Conservation (phyloP, 768 basidiomycete genomes). For the Pseudohyphozyma bogoriensis region DNA sequence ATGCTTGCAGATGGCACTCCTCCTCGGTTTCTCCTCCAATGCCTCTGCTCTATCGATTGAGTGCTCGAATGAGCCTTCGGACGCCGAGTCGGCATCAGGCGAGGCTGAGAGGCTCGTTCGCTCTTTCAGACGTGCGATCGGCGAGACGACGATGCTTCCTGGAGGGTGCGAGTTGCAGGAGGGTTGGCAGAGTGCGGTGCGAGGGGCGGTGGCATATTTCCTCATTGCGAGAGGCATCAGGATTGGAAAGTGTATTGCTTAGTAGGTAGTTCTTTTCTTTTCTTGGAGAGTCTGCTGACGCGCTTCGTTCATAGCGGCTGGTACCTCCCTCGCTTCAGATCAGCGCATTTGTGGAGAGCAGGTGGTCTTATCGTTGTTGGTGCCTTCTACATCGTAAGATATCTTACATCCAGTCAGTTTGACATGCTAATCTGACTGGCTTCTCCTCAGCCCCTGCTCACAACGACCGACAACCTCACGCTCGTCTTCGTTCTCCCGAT, state of each 20-base stretch:
- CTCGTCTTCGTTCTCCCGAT: background rate
- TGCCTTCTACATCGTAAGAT: background rate
- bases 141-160: background rate
- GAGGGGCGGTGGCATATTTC: background rate
- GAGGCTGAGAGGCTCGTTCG: background rate
- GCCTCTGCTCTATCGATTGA: conserved; percentile 35
- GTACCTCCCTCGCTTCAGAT: background rate
- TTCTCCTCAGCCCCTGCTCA: background rate
- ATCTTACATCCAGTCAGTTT: no score
- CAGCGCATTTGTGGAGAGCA: background rate
- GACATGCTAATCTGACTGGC: background rate
- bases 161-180: background rate
- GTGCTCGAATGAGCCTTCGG: background rate
- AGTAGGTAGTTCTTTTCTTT: background rate
- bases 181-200: background rate
- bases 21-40: conserved; percentile 38
- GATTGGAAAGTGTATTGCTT: background rate
- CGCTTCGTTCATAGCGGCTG: background rate
- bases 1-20: conserved; percentile 10
- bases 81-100: background rate
- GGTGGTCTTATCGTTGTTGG: background rate
- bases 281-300: background rate
- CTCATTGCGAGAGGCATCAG: conserved; percentile 1
- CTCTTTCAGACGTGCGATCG: no score
- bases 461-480: background rate